These are phyloP conservation scores for Acacia concinna DNA, from an alignment of 331 rosid genomes.

Conservation along the genomic window DNA sequence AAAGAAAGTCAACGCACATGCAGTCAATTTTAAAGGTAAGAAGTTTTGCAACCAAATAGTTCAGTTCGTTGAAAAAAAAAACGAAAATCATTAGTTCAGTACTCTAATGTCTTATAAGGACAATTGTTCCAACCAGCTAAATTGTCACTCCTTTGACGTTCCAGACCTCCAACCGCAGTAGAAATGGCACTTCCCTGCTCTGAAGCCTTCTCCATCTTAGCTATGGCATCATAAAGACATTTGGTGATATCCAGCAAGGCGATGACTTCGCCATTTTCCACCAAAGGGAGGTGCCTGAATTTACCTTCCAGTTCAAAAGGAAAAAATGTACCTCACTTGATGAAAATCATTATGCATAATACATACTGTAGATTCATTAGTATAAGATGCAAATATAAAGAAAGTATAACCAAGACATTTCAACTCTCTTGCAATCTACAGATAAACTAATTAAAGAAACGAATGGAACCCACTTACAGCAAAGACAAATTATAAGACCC, in stretches of 20 bases:
- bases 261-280: conserved; percentile 93
- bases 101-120: conserved; percentile 10
- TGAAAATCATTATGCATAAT: conserved; percentile 1
- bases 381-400: not conserved
- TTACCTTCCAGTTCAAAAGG: conserved; percentile 57
- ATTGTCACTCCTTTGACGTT: conserved; percentile 65
- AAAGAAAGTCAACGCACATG: not conserved
- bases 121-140: conserved; percentile 53
- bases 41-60: not conserved
- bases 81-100: not conserved
- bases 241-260: conserved; percentile 89
- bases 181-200: conserved; percentile 89
- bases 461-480: not conserved
- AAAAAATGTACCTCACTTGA: conserved; percentile 20
- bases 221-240: conserved; percentile 96
- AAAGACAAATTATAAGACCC: not conserved
- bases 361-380: conserved; percentile 5
- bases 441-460: not conserved
- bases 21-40: not conserved
- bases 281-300: conserved; percentile 97
- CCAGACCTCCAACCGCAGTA: conserved; percentile 89
- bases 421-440: conserved; percentile 7
- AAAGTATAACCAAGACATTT: conserved; percentile 9
- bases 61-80: not conserved
- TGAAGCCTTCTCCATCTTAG: conserved; percentile 91